Percentiles rank a stretch among this genome's conserved stretches.
phyloP scores from a whole-genome alignment of 306 rosid genomes.

The Acacia crassicarpa region DNA sequence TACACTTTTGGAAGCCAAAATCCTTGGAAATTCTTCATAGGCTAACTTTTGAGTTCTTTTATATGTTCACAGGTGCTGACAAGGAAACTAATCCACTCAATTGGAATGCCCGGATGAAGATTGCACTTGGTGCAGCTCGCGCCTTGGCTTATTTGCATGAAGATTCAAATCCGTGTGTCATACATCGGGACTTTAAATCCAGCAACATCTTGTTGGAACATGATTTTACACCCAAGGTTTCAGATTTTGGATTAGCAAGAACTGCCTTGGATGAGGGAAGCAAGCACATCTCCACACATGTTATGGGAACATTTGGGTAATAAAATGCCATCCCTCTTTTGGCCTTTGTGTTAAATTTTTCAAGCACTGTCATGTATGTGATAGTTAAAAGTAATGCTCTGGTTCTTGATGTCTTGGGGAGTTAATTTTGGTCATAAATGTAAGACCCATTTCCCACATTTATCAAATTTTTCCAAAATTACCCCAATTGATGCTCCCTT shows the following conservation, averaged over 20 bases:
- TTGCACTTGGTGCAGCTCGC: constrained; percentile 95
- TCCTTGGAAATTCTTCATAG: constrained; percentile 5
- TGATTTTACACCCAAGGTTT: constrained; percentile 89
- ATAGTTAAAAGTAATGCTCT: constrained; percentile 11
- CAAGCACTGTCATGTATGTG: constrained; percentile 8
- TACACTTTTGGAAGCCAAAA: constrained; percentile 18
- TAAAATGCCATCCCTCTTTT: neutral
- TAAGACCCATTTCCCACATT: too few relatives aligned
- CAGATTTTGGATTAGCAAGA: constrained; percentile 98
- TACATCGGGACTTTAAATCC: constrained; percentile 93
- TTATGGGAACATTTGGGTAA: constrained; percentile 99
- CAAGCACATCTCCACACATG: constrained; percentile 95
- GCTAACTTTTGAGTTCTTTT: constrained; percentile 21
- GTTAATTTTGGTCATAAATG: too few relatives aligned
- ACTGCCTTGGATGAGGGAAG: constrained; percentile 84
- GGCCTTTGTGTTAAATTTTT: neutral
- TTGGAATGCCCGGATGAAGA: constrained; percentile 88
- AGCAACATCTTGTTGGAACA: constrained; percentile 91
- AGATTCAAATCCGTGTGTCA: constrained; percentile 95
- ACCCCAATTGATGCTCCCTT: too few relatives aligned
- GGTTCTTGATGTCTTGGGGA: too few relatives aligned
- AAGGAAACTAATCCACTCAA: constrained; percentile 79
- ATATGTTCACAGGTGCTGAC: constrained; percentile 64
- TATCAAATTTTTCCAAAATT: too few relatives aligned
- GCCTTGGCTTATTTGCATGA: constrained; percentile 94